Conservation (phyloP, 306 rosid genomes). For the Cucurbita maxima region DNA sequence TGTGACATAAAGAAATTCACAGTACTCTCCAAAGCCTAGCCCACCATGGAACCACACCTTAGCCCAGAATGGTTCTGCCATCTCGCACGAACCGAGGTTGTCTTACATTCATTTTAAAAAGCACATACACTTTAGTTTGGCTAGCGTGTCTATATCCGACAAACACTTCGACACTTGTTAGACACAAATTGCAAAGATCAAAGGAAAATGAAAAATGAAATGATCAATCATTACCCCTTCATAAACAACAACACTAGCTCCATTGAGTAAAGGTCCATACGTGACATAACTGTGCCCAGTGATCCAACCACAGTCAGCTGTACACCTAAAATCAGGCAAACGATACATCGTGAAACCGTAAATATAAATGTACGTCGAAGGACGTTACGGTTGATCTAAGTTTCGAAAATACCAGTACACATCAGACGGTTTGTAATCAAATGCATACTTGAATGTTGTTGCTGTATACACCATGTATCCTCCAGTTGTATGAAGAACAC, state of each 20-base stretch:
- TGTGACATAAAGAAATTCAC: neutral
- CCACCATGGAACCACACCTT: neutral
- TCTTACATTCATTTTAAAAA: neutral
- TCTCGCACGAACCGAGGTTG: neutral
- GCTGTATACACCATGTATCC: slow-evolving; percentile 97
- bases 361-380: neutral
- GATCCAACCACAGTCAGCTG: slow-evolving; percentile 99
- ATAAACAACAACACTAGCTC: slow-evolving; percentile 49
- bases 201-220: slow-evolving; percentile 8
- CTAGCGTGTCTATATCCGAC: neutral
- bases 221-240: slow-evolving; percentile 70
- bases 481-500: slow-evolving; percentile 92
- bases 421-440: slow-evolving; percentile 82
- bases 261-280: slow-evolving; percentile 92
- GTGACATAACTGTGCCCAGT: slow-evolving; percentile 98
- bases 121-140: too few relatives aligned
- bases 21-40: neutral
- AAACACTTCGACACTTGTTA: neutral
- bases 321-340: slow-evolving; percentile 50
- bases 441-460: slow-evolving; percentile 92
- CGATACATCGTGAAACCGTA: slow-evolving; percentile 4
- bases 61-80: neutral
- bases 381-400: slow-evolving; percentile 8
- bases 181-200: neutral
- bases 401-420: slow-evolving; percentile 57